A percentile compares a stretch with the other conserved stretches of the same genome.
Conservation (phyloP, 225 moss, liverwort and hornwort genomes). For the Ulota crispa region DNA sequence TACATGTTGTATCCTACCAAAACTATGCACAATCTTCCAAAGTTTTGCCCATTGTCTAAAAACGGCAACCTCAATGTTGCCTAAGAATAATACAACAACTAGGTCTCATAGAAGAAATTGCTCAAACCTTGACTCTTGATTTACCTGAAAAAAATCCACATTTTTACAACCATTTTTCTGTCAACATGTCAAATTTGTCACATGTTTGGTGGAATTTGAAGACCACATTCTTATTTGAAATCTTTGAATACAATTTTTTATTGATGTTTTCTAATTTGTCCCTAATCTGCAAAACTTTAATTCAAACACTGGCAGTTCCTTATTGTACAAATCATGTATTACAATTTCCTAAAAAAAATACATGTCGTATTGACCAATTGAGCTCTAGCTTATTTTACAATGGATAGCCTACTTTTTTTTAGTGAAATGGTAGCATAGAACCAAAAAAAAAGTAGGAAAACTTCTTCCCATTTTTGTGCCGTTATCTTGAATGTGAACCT, state of each 20-base stretch:
- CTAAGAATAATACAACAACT: no score
- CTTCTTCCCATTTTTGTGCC: neutral
- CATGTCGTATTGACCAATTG: neutral
- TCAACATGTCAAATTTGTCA: neutral
- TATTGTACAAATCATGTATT: neutral
- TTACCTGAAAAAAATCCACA: neutral
- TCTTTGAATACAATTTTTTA: neutral
- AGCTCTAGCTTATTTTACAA: neutral
- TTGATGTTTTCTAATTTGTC: no score
- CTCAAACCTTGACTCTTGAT: neutral
- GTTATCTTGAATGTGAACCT: neutral
- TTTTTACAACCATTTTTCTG: neutral
- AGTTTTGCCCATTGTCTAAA: no score
- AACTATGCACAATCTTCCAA: no score
- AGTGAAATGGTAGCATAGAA: neutral
- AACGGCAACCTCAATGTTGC: no score
- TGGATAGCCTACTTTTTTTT: neutral
- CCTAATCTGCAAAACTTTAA: neutral
- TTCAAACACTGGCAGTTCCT: neutral
- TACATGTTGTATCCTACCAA: no score
- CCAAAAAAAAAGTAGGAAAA: neutral
- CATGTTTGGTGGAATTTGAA: neutral
- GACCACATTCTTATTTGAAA: neutral
- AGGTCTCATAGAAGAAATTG: no score
- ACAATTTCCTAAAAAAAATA: neutral